phyloP scores from a whole-genome alignment of 495 filamentous ascomycete species.

The Penicillium mononematosum region DNA sequence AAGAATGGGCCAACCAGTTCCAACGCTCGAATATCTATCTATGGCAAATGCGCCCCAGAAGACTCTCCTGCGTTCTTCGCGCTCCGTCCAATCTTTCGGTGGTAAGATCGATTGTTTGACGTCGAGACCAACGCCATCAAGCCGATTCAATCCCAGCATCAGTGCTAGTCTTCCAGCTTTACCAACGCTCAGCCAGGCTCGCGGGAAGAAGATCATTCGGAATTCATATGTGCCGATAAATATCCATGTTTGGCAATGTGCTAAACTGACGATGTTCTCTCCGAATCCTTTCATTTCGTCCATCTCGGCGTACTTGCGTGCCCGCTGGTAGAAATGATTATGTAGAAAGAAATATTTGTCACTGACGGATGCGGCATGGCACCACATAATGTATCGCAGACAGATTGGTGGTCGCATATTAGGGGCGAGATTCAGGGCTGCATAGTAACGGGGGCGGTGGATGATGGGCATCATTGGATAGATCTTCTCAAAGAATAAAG shows the following conservation, averaged over 20 bases:
- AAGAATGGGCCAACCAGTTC: conserved; percentile 94
- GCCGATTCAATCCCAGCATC: conserved; percentile 91
- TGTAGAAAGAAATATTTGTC: conserved; percentile 77
- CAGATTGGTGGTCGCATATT: conserved; percentile 83
- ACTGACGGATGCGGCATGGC: conserved; percentile 73
- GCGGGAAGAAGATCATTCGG: conserved; percentile 95
- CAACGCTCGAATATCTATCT: conserved; percentile 93
- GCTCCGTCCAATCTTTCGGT: conserved; percentile 88
- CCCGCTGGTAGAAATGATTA: conserved; percentile 80
- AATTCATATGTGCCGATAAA: conserved; percentile 86
- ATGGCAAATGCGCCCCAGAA: conserved; percentile 93
- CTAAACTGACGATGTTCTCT: conserved; percentile 78
- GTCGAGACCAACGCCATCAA: conserved; percentile 83
- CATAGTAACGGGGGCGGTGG: conserved; percentile 80
- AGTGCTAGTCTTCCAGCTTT: conserved; percentile 71
- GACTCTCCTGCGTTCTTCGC: conserved; percentile 84
- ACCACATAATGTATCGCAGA: conserved; percentile 93
- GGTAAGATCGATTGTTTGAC: conserved; percentile 88
- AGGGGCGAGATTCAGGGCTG: conserved; percentile 80
- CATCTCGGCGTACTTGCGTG: conserved; percentile 83
- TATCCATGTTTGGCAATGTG: conserved; percentile 78
- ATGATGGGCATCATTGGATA: conserved; percentile 84
- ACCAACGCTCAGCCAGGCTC: conserved; percentile 92
- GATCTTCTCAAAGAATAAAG: conserved; percentile 87
- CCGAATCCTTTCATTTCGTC: conserved; percentile 94